Evolutionary conservation across 2,329 filamentous ascomycete genomes (phyloP).

Genomic region (Geosmithia putterillii): DNA sequence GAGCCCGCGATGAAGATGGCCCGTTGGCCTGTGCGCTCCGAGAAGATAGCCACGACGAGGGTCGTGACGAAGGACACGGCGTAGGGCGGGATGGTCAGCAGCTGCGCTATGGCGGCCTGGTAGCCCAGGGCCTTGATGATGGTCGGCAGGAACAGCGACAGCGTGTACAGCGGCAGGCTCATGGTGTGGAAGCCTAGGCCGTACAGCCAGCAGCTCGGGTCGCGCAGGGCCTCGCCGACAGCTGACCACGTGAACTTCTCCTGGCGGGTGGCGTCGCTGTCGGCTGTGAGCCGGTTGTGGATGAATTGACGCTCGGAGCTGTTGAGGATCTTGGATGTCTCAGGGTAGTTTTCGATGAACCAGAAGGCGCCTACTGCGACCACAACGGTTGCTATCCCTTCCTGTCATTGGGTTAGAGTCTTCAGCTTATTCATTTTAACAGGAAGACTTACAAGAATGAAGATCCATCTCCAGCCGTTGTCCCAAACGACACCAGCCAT

Average conservation of each 20-base stretch:
- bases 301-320: constrained; percentile 44
- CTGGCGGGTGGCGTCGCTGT: constrained; percentile 56
- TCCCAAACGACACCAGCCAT: constrained; percentile 39
- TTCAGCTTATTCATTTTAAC: neutral
- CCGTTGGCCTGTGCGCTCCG: constrained; percentile 43
- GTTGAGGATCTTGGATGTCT: constrained; percentile 43
- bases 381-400: constrained; percentile 42
- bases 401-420: constrained; percentile 16
- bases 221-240: constrained; percentile 49
- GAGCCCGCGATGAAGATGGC: constrained; percentile 52
- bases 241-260: constrained; percentile 59
- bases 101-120: constrained; percentile 30
- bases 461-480: constrained; percentile 47
- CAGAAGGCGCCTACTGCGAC: constrained; percentile 37
- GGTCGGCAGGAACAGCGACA: constrained; percentile 32
- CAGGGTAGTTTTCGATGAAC: constrained; percentile 56
- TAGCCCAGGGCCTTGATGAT: constrained; percentile 31
- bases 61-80: constrained; percentile 50
- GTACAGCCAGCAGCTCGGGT: constrained; percentile 64
- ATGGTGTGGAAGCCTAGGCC: constrained; percentile 61
- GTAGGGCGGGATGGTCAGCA: constrained; percentile 53
- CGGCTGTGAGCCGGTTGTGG: constrained; percentile 48
- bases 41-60: constrained; percentile 42
- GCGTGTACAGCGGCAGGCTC: constrained; percentile 47
- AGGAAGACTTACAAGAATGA: constrained; percentile 34